Base-by-base conservation (phyloP, 257 asterid genomes). In the Schizonepeta tenuifolia region DNA sequence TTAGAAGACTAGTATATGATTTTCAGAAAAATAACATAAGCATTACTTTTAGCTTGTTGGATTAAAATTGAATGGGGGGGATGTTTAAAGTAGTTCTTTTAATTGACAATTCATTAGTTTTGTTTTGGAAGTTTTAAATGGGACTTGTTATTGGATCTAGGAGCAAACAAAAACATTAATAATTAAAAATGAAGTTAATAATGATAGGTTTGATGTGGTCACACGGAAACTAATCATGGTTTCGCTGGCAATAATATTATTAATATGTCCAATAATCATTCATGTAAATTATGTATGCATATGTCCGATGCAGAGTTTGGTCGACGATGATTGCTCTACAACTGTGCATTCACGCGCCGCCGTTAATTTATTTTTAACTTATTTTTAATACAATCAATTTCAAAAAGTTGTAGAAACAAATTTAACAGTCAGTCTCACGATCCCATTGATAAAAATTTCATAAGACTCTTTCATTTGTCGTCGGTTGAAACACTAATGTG, bases 211-310 rank as follows among this genome's bases (percentile, higher is more conserved):
- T 1, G 11, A 6, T 13, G 21, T 49, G 50, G 31, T 15, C 11
- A 38, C 54, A 46, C 51, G 74, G 63, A 47, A 71, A 58, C 18
- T 58, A 46, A 44, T 75, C 44, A 38, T 59, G 75, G 70, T 67
- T 47, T 67, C 28, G 75, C 75, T 75, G 75, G 57, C 79, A 13
- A 2, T 51, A 14, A 38, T 38, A 38, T 0, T 38, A 38, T 0
- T 7, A 38, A 38, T 31, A 35, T 28, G 22, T 21, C 13, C 56
- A 15, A 28, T 46, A 57, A 69, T 56, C 65, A 38, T 7, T 36
- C 24, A 24, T 28, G 4, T 8, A 24, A 24, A 6, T 14, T 20
- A 9, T 36, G 51, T 40, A 18, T 18, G 55, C 26, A 28, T 26
- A 66, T 41, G 70, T 26, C 11, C n/a, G 55, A 26, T 47, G 60